Evolutionary conservation across 2,329 filamentous ascomycete species (phyloP).

Genomic region (Cercospora brassicicola): DNA sequence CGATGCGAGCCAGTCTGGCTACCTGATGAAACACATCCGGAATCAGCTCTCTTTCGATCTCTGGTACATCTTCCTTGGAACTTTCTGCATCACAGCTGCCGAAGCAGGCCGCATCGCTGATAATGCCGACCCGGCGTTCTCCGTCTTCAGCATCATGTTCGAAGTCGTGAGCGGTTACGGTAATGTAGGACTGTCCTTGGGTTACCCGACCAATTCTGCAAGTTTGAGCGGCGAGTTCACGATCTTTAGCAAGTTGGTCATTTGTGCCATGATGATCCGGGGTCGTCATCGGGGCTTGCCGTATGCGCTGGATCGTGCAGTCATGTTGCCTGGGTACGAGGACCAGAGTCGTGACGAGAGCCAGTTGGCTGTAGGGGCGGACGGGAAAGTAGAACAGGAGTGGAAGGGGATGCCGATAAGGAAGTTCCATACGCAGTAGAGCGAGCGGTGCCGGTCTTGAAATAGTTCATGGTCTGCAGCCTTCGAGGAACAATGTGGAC

Average conservation of each 20-base stretch:
- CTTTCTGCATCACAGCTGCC: constrained; percentile 50
- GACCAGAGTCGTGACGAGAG: constrained; percentile 27
- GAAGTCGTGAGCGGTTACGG: constrained; percentile 47
- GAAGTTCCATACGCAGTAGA: neutral
- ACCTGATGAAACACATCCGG: constrained; percentile 47
- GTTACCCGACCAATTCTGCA: neutral
- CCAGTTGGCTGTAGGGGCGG: constrained; percentile 41
- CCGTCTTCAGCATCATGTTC: constrained; percentile 50
- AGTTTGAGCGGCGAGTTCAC: constrained; percentile 10
- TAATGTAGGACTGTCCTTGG: constrained; percentile 36
- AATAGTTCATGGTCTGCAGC: neutral
- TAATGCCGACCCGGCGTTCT: constrained; percentile 40
- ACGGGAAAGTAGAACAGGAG: constrained; percentile 33
- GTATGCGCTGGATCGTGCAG: constrained; percentile 54
- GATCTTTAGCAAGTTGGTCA: constrained; percentile 53
- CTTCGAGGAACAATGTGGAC: too few species aligned
- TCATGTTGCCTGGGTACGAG: constrained; percentile 39
- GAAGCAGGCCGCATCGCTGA: constrained; percentile 41
- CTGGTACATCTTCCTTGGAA: constrained; percentile 48
- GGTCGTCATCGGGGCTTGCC: constrained; percentile 58
- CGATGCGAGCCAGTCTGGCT: constrained; percentile 30
- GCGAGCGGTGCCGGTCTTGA: neutral
- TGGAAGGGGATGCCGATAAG: constrained; percentile 24
- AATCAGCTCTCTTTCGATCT: constrained; percentile 50
- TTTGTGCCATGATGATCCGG: constrained; percentile 58